A percentile compares a stretch with the other conserved stretches of the same genome.
Evolutionary conservation across 2,329 filamentous ascomycete genomes (phyloP).

Genomic region (Penicillium concentricum): DNA sequence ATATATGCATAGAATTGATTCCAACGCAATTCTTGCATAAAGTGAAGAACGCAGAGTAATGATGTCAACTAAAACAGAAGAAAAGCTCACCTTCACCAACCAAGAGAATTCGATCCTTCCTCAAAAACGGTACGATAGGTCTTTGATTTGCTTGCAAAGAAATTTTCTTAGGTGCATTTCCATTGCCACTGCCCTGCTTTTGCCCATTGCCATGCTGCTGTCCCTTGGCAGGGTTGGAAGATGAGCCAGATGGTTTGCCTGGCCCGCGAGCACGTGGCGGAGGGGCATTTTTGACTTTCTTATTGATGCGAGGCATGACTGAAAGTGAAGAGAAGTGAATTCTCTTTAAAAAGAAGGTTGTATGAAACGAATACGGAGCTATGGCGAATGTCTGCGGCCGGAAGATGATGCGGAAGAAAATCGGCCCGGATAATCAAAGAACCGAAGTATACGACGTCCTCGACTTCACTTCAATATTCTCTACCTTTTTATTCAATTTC

Average conservation of each 20-base stretch:
- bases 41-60: conserved; percentile 6
- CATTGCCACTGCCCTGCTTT: conserved; percentile 8
- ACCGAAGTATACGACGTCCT: conserved; percentile 11
- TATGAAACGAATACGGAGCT: not conserved
- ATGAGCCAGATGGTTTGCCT: conserved; percentile 8
- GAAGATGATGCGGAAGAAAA: conserved; percentile 4
- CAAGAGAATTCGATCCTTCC: conserved; percentile 43
- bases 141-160: conserved; percentile 25
- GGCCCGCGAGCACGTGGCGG: conserved; percentile 10
- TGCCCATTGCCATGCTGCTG: conserved; percentile 7
- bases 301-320: conserved; percentile 23
- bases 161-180: conserved; percentile 17
- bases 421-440: conserved; percentile 21
- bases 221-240: conserved; percentile 1
- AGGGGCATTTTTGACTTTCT: conserved; percentile 18
- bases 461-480: not conserved
- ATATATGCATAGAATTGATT: not conserved
- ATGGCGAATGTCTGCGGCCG: not conserved
- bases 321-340: not conserved
- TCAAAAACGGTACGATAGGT: conserved; percentile 42
- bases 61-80: conserved; percentile 3
- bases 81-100: conserved; percentile 45
- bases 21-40: not conserved
- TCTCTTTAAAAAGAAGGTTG: not conserved
- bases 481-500: not conserved